Percentiles rank a stretch among this genome's conserved stretches.
These are phyloP conservation scores for Paecilomyces formosus DNA, from an alignment of 2,329 filamentous ascomycete species.

Conservation along the genomic window DNA sequence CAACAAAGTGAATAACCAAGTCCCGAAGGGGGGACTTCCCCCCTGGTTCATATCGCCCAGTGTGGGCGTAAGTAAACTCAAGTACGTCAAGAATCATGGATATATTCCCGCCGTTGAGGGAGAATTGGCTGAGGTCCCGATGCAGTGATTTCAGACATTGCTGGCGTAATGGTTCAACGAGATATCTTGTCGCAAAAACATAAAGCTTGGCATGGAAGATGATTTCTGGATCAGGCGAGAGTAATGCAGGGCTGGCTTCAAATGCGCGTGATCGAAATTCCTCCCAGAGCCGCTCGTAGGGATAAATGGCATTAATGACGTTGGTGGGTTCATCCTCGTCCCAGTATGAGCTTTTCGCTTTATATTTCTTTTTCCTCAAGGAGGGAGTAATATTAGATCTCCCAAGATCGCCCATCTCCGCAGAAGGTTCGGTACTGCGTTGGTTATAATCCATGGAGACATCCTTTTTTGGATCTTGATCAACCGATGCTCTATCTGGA, in stretches of 20 bases:
- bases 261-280: neutral
- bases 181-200: conserved; percentile 2
- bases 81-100: conserved; percentile 7
- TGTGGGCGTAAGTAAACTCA: conserved; percentile 3
- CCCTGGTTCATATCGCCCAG: neutral
- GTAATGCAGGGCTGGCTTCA: neutral
- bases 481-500: neutral
- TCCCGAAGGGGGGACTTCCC: conserved; percentile 1
- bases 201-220: conserved; percentile 17
- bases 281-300: neutral
- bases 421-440: neutral
- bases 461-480: neutral
- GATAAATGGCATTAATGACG: too few relatives aligned
- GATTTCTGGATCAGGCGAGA: conserved; percentile 17
- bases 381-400: neutral
- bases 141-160: conserved; percentile 1
- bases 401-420: neutral
- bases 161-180: neutral
- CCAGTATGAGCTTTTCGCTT: neutral
- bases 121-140: neutral
- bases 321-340: neutral
- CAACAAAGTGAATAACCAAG: conserved; percentile 1
- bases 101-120: conserved; percentile 2
- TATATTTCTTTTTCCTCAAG: neutral
- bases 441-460: neutral